A percentile compares a stretch with the other conserved stretches of the same genome.
Conservation (phyloP, 139 green algal species). For the Pycnococcus provasolii region DNA sequence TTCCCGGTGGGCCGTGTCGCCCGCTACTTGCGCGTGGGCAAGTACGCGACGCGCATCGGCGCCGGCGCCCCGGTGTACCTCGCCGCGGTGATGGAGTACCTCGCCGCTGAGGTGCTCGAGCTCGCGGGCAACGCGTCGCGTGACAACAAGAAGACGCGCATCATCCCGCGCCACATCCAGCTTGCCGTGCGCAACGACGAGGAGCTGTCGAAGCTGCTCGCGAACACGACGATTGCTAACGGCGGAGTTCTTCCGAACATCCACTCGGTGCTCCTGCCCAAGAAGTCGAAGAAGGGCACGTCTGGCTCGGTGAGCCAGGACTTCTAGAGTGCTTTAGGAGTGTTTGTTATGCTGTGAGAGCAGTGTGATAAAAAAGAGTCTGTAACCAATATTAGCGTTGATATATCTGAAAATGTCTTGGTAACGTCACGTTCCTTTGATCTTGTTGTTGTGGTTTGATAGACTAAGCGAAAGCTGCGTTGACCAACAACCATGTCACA, state of each 20-base stretch:
- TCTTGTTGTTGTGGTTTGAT: no score
- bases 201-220: constrained; percentile 53
- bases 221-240: constrained; percentile 61
- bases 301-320: no score
- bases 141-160: constrained; percentile 76
- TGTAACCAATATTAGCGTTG: no score
- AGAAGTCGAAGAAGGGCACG: constrained; percentile 58
- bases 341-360: no score
- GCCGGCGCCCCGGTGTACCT: constrained; percentile 62
- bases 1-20: constrained; percentile 76
- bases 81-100: constrained; percentile 73
- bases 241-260: constrained; percentile 81
- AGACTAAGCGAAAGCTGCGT: no score
- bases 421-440: no score
- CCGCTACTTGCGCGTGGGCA: constrained; percentile 69
- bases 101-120: constrained; percentile 69
- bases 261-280: constrained; percentile 72
- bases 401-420: no score
- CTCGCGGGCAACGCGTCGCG: constrained; percentile 56
- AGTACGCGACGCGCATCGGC: constrained; percentile 60
- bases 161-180: constrained; percentile 51
- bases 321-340: no score
- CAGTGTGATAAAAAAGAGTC: no score
- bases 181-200: constrained; percentile 48
- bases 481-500: no score